Base-by-base conservation (phyloP, 805 yeast genomes). In the Ogataea siamensis region DNA sequence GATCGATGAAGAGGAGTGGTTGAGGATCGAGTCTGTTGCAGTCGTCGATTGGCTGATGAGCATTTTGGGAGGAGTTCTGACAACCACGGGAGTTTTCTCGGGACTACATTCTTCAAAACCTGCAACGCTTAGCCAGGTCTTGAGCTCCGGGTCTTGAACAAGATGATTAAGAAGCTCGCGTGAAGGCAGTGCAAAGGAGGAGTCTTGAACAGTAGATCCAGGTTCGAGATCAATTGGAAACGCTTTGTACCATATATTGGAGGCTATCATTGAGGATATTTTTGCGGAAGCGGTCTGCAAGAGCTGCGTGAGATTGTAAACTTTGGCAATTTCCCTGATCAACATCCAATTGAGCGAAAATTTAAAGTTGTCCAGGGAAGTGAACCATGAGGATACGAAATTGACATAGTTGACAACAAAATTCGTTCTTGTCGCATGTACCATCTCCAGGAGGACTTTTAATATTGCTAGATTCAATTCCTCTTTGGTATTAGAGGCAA, bases 381-480 rank as follows among this genome's bases (percentile, higher is more conserved):
- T 9, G 13, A 56, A 39, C 62, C 61, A 56, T 4, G 37, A 15
- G 10, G 32, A 38, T 2, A 47, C 37, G 36, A 45, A 54, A 20
- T 44, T 47, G 14, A 55, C 28, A 21, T 42, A 54, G 24, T 48
- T 54, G 24, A 54, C 35, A 7, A 56, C 38, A 29, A 55, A 56
- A 30, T 57, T 57, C 15, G 54, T 28, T 20, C 51, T 49, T 25
- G 48, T 48, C 2, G 41, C 17, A 21, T 53, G 51, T 12, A 65
- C 40, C 15, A 58, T 47, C 4, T 46, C 52, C 3, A 56, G 45
- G 18, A 65, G 40, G 5, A 55, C 44, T 0, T 39, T 35, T 13
- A 58, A 50, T 20, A 63, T 45, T 30, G 57, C 59, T 3, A 54
- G 44, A 11, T 51, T 49, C 16, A 53, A 34, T 11, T 21, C 32